Evolutionary conservation across 1,139 yeast species (phyloP).

Genomic region (Kurtzmaniella quercitrusa): DNA sequence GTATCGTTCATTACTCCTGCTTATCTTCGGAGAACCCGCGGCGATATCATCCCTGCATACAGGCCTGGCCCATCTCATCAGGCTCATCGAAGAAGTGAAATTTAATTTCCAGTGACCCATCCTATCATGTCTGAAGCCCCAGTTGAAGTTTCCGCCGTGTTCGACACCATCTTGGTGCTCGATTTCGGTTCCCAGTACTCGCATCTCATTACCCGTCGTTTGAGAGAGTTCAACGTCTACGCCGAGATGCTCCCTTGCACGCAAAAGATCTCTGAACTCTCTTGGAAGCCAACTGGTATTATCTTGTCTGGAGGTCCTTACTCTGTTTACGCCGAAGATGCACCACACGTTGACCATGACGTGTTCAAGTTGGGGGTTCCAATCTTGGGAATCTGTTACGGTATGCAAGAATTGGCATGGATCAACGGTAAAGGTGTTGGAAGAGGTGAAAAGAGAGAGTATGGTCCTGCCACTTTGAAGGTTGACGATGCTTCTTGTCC

Average conservation of each 20-base stretch:
- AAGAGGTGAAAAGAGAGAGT: slow-evolving; percentile 96
- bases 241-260: slow-evolving; percentile 99
- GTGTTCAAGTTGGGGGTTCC: slow-evolving; percentile 90
- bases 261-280: slow-evolving; percentile 85
- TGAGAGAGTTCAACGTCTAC: slow-evolving; percentile 95
- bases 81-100: not conserved
- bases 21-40: not conserved
- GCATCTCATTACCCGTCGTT: slow-evolving; percentile 93
- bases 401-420: slow-evolving; percentile 99
- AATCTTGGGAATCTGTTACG: slow-evolving; percentile 95
- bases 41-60: not conserved
- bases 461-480: slow-evolving; percentile 90
- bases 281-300: slow-evolving; percentile 95
- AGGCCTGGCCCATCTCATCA: not conserved
- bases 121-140: slow-evolving; percentile 28
- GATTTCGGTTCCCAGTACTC: slow-evolving; percentile 99
- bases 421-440: slow-evolving; percentile 93
- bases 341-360: slow-evolving; percentile 97
- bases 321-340: slow-evolving; percentile 91
- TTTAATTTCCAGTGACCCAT: not conserved
- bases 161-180: slow-evolving; percentile 94
- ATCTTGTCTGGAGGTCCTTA: slow-evolving; percentile 97
- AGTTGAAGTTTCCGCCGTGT: slow-evolving; percentile 70
- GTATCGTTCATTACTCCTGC: not conserved
- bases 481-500: slow-evolving; percentile 67